Conservation (phyloP, 345 rosid species). For the Nasturtium officinale region DNA sequence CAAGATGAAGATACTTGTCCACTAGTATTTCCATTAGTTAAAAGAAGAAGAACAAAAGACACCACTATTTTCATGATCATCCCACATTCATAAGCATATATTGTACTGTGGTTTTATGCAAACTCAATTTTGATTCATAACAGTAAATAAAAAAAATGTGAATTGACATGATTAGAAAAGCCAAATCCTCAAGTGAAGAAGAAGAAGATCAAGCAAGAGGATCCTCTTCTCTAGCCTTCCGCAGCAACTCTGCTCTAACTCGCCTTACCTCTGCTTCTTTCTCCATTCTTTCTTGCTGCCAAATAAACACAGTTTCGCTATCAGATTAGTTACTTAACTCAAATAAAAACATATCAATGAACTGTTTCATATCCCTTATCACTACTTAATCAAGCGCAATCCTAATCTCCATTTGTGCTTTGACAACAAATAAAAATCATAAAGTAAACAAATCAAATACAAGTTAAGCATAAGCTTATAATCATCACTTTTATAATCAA, state of each 20-base stretch:
- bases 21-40: conserved; percentile 7
- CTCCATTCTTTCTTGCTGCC: conserved; percentile 64
- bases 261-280: conserved; percentile 60
- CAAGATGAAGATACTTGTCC: conserved; percentile 9
- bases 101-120: conserved; percentile 26
- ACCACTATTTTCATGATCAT: conserved; percentile 38
- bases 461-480: background rate
- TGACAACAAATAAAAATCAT: background rate
- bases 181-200: background rate
- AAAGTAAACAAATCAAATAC: background rate
- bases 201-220: conserved; percentile 46
- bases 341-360: background rate
- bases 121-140: conserved; percentile 12
- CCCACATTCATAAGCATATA: conserved; percentile 31
- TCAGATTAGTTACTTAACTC: background rate
- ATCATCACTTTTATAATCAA: background rate
- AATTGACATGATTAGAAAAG: conserved; percentile 11
- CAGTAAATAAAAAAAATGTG: background rate
- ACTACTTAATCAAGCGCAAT: background rate
- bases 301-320: background rate
- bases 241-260: conserved; percentile 58
- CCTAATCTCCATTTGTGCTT: background rate
- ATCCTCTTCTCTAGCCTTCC: conserved; percentile 52
- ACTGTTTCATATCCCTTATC: background rate
- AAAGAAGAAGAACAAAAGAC: conserved; percentile 18